phyloP scores from a whole-genome alignment of 2,329 filamentous ascomycete species.

The Cladosporium austrohemisphaericum region DNA sequence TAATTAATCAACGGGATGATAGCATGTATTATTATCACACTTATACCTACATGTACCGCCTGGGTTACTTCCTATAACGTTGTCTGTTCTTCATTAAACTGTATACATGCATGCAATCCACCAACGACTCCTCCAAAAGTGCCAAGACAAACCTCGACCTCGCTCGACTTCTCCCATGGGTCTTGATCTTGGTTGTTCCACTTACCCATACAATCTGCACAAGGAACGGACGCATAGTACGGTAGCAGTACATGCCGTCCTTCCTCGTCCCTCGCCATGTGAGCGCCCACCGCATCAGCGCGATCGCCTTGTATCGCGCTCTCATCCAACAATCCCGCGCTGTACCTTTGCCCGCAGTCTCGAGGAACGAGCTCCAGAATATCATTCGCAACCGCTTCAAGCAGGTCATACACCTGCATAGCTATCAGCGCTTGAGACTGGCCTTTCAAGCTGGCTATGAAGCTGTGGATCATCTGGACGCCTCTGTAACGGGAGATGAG shows the following conservation, averaged over 20 bases:
- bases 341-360: constrained; percentile 14
- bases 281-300: constrained; percentile 52
- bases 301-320: constrained; percentile 68
- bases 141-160: neutral
- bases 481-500: constrained; percentile 33
- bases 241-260: constrained; percentile 23
- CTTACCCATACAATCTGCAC: neutral
- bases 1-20: neutral
- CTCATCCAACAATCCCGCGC: constrained; percentile 56
- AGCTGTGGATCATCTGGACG: constrained; percentile 44
- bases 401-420: constrained; percentile 56
- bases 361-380: constrained; percentile 50
- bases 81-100: too few species aligned
- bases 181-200: neutral
- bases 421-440: constrained; percentile 57
- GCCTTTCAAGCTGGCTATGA: constrained; percentile 67
- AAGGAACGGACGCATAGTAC: constrained; percentile 6
- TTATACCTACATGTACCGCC: neutral
- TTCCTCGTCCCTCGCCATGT: constrained; percentile 44
- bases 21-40: neutral
- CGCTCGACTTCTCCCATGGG: neutral
- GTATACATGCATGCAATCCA: too few species aligned
- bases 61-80: too few species aligned
- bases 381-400: constrained; percentile 61
- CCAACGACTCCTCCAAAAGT: too few species aligned